Evolutionary conservation across 768 basidiomycete species (phyloP).

Genomic region (Holtermannia corniformis): DNA sequence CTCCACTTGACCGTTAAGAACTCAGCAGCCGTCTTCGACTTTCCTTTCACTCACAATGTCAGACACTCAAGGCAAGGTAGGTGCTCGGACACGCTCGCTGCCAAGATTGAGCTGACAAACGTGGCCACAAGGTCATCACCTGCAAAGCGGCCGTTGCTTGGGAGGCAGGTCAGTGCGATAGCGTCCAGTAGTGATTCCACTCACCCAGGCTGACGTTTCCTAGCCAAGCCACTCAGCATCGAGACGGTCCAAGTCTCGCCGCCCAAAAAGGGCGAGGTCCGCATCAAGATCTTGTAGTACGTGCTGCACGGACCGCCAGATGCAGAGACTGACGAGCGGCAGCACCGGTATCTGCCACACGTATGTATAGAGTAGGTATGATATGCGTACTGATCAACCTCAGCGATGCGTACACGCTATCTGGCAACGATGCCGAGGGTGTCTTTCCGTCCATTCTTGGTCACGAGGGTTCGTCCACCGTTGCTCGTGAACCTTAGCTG

Average conservation of each 20-base stretch:
- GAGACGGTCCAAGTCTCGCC: conserved; percentile 93
- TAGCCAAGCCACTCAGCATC: conserved; percentile 53
- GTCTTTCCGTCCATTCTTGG: conserved; percentile 87
- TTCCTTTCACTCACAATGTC: too few relatives aligned
- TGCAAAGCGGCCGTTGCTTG: conserved; percentile 94
- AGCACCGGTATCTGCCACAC: conserved; percentile 94
- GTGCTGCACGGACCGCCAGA: conserved; percentile 5
- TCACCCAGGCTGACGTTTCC: neutral
- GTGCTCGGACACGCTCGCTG: too few relatives aligned
- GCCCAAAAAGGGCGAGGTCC: conserved; percentile 79
- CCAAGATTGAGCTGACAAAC: too few relatives aligned
- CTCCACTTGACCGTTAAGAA: too few relatives aligned
- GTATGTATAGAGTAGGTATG: conserved; percentile 18
- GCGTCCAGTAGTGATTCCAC: neutral
- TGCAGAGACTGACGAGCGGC: conserved; percentile 1
- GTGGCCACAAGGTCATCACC: conserved; percentile 50
- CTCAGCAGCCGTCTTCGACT: too few relatives aligned
- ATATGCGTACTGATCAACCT: neutral
- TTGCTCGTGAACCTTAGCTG: neutral
- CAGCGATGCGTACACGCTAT: conserved; percentile 85
- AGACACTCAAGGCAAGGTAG: too few relatives aligned
- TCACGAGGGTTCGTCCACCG: conserved; percentile 58
- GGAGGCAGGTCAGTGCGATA: conserved; percentile 61
- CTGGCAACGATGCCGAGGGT: conserved; percentile 92
- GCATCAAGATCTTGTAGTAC: conserved; percentile 73